Conservation (phyloP, 495 filamentous ascomycete species). For the Parachaetomium inaequale region DNA sequence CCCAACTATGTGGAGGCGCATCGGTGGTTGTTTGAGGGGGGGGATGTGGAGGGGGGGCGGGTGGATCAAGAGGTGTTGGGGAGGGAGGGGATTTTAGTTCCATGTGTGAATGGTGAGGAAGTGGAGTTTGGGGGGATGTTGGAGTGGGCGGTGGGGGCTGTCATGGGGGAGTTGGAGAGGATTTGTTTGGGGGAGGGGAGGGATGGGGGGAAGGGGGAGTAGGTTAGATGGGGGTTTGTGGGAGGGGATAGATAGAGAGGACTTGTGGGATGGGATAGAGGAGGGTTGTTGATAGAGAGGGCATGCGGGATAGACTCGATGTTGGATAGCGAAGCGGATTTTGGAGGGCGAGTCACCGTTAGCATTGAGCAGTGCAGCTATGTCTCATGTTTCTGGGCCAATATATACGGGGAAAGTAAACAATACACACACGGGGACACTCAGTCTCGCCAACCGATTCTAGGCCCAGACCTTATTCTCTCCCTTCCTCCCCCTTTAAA, state of each 20-base stretch:
- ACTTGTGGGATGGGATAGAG: not conserved
- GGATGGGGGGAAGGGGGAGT: not conserved
- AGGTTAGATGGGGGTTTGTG: not conserved
- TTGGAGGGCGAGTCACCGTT: too few relatives aligned
- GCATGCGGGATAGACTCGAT: not conserved
- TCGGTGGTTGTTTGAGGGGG: conserved; percentile 65
- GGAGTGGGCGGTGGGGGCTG: conserved; percentile 51
- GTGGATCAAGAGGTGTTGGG: conserved; percentile 43
- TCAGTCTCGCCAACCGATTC: too few relatives aligned
- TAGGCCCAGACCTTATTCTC: too few relatives aligned
- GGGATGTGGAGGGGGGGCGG: conserved; percentile 54
- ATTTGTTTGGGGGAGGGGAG: conserved; percentile 12
- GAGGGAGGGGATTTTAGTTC: conserved; percentile 34
- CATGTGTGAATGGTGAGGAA: conserved; percentile 28
- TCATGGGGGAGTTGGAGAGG: conserved; percentile 43
- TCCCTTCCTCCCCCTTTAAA: too few relatives aligned
- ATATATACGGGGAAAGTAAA: too few relatives aligned
- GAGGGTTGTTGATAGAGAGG: not conserved
- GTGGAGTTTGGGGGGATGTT: conserved; percentile 49
- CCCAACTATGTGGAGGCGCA: conserved; percentile 83
- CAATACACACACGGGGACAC: too few relatives aligned
- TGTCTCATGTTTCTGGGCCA: too few relatives aligned
- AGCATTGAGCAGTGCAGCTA: too few relatives aligned
- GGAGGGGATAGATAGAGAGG: not conserved
- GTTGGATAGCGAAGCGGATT: too few relatives aligned